Evolutionary conservation across 192 early-diverging fungal genomes (phyloP).

Genomic region (Rhizoclosmatium sp.): DNA sequence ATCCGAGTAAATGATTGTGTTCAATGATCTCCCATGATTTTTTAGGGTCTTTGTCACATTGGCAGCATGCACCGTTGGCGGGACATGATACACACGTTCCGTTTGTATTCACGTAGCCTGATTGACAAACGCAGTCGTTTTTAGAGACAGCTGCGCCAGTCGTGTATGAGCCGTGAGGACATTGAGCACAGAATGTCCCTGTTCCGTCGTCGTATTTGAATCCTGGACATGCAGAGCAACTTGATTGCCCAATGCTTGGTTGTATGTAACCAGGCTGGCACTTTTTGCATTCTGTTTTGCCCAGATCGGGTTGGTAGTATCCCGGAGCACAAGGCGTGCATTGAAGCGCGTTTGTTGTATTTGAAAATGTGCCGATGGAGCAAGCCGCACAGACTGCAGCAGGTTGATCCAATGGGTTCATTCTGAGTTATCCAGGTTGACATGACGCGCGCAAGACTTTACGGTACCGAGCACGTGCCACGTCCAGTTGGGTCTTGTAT

Average conservation of each 20-base stretch:
- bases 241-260: not conserved
- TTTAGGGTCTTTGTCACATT: conserved; percentile 1
- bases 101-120: not conserved
- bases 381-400: conserved; percentile 3
- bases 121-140: conserved; percentile 9
- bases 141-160: conserved; percentile 5
- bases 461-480: conserved; percentile 12
- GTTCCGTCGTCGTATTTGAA: conserved; percentile 16
- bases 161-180: conserved; percentile 2
- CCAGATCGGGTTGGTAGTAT: conserved; percentile 16
- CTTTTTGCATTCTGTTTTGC: not conserved
- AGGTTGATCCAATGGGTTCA: not conserved
- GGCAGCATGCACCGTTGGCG: conserved; percentile 9
- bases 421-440: not conserved
- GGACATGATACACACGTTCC: conserved; percentile 4
- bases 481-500: conserved; percentile 6
- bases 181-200: not conserved
- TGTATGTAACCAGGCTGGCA: conserved; percentile 8
- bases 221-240: conserved; percentile 8
- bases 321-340: conserved; percentile 8
- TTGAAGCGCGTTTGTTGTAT: not conserved
- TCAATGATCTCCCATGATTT: not conserved
- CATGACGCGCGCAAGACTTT: conserved; percentile 1
- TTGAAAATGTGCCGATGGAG: conserved; percentile 7
- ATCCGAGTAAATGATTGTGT: not conserved